Evolutionary conservation across 2,329 filamentous ascomycete species (phyloP).

Genomic region (Alternaria incomplexa): DNA sequence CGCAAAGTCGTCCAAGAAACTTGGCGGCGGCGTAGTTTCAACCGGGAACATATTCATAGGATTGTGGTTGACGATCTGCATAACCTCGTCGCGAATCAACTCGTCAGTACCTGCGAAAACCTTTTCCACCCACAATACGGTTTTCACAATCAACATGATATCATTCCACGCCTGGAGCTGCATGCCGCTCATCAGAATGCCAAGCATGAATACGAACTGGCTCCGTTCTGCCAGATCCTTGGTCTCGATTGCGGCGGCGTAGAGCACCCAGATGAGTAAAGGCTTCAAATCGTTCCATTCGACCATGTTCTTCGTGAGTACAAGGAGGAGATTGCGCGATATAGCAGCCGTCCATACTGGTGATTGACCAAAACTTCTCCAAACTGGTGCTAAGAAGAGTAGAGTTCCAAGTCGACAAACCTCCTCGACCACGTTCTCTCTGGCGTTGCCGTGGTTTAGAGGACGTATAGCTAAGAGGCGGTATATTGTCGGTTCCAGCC

Average conservation of each 20-base stretch:
- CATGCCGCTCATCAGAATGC: slow-evolving; percentile 30
- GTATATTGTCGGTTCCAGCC: slow-evolving; percentile 37
- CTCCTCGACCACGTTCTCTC: slow-evolving; percentile 34
- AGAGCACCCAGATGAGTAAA: slow-evolving; percentile 34
- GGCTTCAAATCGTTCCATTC: slow-evolving; percentile 39
- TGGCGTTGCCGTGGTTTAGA: slow-evolving; percentile 14
- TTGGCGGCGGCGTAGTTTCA: slow-evolving; percentile 4
- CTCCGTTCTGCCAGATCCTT: slow-evolving; percentile 28
- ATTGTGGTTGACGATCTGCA: slow-evolving; percentile 25
- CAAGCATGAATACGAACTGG: slow-evolving; percentile 36
- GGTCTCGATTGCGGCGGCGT: slow-evolving; percentile 37
- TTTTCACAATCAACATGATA: slow-evolving; percentile 32
- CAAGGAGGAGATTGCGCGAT: slow-evolving; percentile 26
- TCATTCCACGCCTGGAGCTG: slow-evolving; percentile 28
- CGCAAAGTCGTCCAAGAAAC: slow-evolving; percentile 4
- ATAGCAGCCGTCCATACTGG: slow-evolving; percentile 34
- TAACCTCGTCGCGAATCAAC: slow-evolving; percentile 32
- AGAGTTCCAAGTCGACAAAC: slow-evolving; percentile 38
- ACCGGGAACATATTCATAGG: slow-evolving; percentile 2
- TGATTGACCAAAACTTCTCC: slow-evolving; percentile 31
- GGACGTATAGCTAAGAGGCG: slow-evolving; percentile 35
- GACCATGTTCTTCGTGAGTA: slow-evolving; percentile 28
- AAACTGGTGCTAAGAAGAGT: slow-evolving; percentile 36
- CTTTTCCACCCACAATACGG: slow-evolving; percentile 40
- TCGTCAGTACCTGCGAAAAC: slow-evolving; percentile 32